Evolutionary conservation across 352 stramenopile genomes (phyloP), one percentile per base, ranked within the genome.

Genomic region (Globisporangium perplexum): DNA sequence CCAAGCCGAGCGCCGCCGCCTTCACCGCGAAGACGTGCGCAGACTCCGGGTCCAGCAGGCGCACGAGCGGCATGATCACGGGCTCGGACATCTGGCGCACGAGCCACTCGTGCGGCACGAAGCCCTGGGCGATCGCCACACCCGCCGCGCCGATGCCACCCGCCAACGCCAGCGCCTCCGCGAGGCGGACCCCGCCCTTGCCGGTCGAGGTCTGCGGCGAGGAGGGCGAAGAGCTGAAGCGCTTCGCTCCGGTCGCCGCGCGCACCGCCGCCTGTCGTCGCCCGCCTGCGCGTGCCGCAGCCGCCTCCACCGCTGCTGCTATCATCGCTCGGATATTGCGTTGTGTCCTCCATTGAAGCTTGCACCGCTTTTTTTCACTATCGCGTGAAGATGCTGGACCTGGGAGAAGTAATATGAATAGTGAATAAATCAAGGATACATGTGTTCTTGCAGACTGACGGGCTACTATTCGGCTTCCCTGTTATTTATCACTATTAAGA

Each of bases 11-110:
- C 36, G 85, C 71, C 1, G 86, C 72, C 15, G 74, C 74, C 62
- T 89, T 81, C 56, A 98, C 81, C 28, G 83, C 87, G 31, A 95
- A 57, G 35, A 82, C 67, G 59, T 98, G 91, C 5, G 88, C 86
- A 22, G 69, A 87, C 70, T 97, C 91, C 4, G 86, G 72, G 49
- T 96, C 88, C 28, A 95, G 73, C 30, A 88, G 57, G 15, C 83
- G 75, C 53, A 91, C 63, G 7, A 89, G 53, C n/a, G 83, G 83
- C 83, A 94, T 92, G 28, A 82, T 56, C 59, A 92, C 70, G 0
- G 83, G 81, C 53, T 88, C 83, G 7, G 71, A 66, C 30, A 94
- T 53, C 61, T 86, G 68, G 35, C 72, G 70, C 54, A 94, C 75
- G 31, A 88, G 18, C 77, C 78, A 91, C 53, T 92, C 74, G 57